Base-by-base conservation (phyloP, 1,284 basidiomycete genomes). In the Microbotryomycetes sp. region DNA sequence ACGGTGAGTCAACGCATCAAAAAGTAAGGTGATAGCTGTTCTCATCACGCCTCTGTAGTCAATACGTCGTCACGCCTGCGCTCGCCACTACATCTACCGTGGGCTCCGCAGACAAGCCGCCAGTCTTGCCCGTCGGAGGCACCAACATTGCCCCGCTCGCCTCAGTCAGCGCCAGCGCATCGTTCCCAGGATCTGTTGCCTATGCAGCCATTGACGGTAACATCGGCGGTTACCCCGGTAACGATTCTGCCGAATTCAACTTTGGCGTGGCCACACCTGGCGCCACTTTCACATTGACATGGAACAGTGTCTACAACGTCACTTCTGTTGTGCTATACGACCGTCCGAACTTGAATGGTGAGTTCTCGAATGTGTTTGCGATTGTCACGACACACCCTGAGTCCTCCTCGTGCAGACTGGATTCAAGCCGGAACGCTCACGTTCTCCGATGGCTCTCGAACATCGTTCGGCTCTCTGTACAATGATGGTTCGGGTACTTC, bases 191-290 rank as follows among this genome's bases (percentile, higher is more conserved):
- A 15, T 49, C 48, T 21, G 50, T 51, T 1, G 28, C 57, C 26
- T 21, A n/a, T 23, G 24, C 41, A 2, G 56, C 57, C 5, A 64
- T 59, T 27, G 64, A 66, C 30, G 62, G 62, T 15, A 45, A 62
- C 30, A 30, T 61, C 23, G 27, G 47, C n/a, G 65, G 67, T 2
- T 69, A 69, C 52, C 62, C 45, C 26, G 58, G 54, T 2, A 61
- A 67, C 27, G 47, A 46, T 2, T 29, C 57, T 15, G 54, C 57
- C 21, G 65, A 67, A n/a, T 67, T 62, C 62, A 31, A 29, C 16
- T 60, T 54, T 6, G 56, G 56, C 2, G 41, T 55, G 18, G 48
- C 6, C 52, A 31, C 31, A 41, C 30, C n/a, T 54, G 28, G 16
- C 41, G 21, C 24, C 35, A 41, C 54, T 30, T 2, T 49, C 31